Base-by-base conservation (phyloP, 139 green algal genomes). In the Chlorella sp. region DNA sequence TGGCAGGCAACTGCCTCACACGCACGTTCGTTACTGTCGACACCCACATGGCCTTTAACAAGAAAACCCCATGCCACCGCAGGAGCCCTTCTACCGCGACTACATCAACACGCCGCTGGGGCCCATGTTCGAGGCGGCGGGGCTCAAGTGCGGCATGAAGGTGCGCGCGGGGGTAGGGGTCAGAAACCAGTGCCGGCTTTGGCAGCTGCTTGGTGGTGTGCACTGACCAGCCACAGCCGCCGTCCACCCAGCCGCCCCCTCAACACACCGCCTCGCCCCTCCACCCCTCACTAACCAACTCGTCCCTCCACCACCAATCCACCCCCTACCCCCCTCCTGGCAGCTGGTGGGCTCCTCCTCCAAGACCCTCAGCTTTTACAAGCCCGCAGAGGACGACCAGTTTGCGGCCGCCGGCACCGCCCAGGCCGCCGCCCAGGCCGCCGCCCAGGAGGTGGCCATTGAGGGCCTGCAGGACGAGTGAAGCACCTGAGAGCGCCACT, bases 301-400 rank as follows among this genome's bases (percentile, higher is more conserved):
- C 44, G 44, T 51, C 44, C 44, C 44, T 51, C 44, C 44, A n/a
- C n/a, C n/a, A n/a, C 57, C 21, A 26, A 20, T 28, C n/a, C 39
- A 20, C 4, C 34, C 57, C 30, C 12, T 26, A 21, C 56, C 55
- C 34, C 30, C 44, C 21, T 25, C 21, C 38, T n/a, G n/a, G 79
- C 65, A 85, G 80, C 20, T 85, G 60, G 20, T 96, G n/a, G 74
- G 39, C 28, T 91, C 78, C 32, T 88, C 87, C 57, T 92, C 89
- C 75, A 98, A 98, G 89, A 88, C 80, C 4, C 84, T 96, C 30
- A 91, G 80, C 41, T 96, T 96, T 83, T 69, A 63, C 56, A 97
- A 97, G 84, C 91, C 91, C 20, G 1, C 32, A 6, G 34, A 72
- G 36, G 76, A 73, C 38, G 76, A 82, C 12, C 3, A 41, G 36